Evolutionary conservation across 176 grass and related monocot genomes (phyloP).

Genomic region (Ananas comosus): DNA sequence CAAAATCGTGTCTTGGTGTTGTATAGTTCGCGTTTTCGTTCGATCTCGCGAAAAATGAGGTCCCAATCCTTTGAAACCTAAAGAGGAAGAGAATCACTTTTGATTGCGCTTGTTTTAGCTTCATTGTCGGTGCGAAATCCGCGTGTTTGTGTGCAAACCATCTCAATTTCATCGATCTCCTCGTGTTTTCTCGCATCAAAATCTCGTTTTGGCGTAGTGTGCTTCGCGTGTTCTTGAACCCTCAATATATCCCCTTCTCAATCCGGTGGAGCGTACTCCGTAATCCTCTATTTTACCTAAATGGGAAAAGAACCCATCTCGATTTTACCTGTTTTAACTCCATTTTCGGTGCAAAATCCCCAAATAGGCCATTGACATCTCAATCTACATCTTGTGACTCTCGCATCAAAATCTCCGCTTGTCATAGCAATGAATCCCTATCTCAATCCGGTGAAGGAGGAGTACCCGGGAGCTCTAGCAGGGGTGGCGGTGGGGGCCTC

Average conservation of each 20-base stretch:
- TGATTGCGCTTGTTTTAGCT: neutral
- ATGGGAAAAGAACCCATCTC: too few species aligned
- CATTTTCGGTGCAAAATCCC: neutral
- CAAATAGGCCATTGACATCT: too few species aligned
- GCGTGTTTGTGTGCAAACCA: too few species aligned
- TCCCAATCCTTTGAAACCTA: too few species aligned
- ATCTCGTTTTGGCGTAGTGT: neutral
- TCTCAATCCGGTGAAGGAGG: conserved; percentile 1
- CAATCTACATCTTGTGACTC: neutral
- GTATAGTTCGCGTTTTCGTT: neutral
- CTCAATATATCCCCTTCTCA: too few species aligned
- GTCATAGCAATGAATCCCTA: neutral
- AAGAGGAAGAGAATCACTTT: too few species aligned
- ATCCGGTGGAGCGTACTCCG: too few species aligned
- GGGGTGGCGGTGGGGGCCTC: neutral
- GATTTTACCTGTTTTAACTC: neutral
- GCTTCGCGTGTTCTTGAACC: neutral
- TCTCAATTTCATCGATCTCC: neutral
- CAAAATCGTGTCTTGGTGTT: neutral
- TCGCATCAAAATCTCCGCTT: neutral
- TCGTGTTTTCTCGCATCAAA: neutral
- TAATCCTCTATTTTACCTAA: too few species aligned
- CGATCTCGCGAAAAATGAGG: too few species aligned
- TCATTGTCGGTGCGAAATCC: neutral
- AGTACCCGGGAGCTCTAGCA: neutral